A percentile compares a stretch with the other conserved stretches of the same genome.
Evolutionary conservation across 1,139 yeast genomes (phyloP).

Genomic region (Yamadazyma blattariae): DNA sequence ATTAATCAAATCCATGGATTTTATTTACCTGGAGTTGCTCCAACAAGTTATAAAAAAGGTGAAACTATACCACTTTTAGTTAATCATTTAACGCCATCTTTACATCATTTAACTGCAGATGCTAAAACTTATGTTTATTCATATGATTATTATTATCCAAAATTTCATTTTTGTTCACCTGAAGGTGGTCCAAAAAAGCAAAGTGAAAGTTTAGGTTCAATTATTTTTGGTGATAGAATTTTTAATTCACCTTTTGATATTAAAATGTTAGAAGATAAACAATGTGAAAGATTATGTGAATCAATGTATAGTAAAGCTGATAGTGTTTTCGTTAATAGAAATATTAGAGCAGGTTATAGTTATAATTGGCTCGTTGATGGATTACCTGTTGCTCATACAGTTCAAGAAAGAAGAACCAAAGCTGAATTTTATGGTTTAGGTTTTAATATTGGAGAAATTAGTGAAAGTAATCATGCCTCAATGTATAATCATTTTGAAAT

Average conservation of each 20-base stretch:
- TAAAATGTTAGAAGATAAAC: conserved; percentile 68
- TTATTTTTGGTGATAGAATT: conserved; percentile 92
- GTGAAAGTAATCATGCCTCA: conserved; percentile 46
- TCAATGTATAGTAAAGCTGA: conserved; percentile 60
- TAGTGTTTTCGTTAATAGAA: conserved; percentile 69
- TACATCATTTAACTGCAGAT: conserved; percentile 42
- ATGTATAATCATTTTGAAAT: conserved; percentile 82
- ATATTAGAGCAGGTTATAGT: conserved; percentile 77
- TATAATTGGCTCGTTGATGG: conserved; percentile 96
- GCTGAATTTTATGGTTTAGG: conserved; percentile 73
- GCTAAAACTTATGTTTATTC: conserved; percentile 63
- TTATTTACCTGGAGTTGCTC: conserved; percentile 94
- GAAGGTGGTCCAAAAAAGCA: conserved; percentile 66
- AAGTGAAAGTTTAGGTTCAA: conserved; percentile 88
- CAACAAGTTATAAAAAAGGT: conserved; percentile 75
- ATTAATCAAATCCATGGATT: conserved; percentile 43
- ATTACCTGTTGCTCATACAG: conserved; percentile 76
- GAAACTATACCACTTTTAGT: conserved; percentile 77
- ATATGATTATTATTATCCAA: conserved; percentile 81
- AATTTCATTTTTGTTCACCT: conserved; percentile 83
- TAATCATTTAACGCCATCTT: conserved; percentile 84
- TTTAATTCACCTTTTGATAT: conserved; percentile 87
- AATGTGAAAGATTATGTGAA: conserved; percentile 66
- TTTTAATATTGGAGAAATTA: conserved; percentile 69
- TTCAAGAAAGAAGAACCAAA: conserved; percentile 56